These are phyloP conservation scores for Erysiphe pisi DNA, from an alignment of 2,329 filamentous ascomycete genomes.

Conservation along the genomic window DNA sequence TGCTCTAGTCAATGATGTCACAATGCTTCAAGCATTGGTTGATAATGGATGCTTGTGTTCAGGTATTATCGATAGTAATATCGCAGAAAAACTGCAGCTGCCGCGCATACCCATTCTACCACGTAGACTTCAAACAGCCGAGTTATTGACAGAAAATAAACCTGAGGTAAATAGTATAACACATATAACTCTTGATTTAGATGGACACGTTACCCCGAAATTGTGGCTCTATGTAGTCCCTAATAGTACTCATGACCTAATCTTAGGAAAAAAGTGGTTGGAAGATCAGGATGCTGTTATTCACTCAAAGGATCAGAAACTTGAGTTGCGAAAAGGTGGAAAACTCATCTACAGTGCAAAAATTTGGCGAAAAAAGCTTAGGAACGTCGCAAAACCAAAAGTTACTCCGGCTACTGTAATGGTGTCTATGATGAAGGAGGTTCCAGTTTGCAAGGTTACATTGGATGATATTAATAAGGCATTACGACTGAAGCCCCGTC, in stretches of 20 bases:
- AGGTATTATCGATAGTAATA: neutral
- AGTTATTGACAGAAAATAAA: neutral
- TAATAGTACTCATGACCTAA: neutral
- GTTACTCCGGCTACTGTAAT: no score
- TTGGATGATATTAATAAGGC: no score
- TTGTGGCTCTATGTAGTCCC: neutral
- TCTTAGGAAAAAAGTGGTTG: neutral
- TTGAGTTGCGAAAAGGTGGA: slow-evolving; percentile 15
- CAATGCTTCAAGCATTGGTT: slow-evolving; percentile 11
- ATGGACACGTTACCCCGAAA: neutral
- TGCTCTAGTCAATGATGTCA: neutral
- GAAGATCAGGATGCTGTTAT: slow-evolving; percentile 3
- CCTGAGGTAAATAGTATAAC: neutral
- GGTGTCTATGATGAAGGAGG: no score
- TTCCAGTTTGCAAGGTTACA: no score
- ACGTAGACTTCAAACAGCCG: neutral
- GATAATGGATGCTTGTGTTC: slow-evolving; percentile 24
- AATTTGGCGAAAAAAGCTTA: no score
- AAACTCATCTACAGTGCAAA: no score
- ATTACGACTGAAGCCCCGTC: no score
- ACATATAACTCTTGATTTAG: neutral
- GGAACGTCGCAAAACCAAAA: no score
- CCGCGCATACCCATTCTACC: neutral
- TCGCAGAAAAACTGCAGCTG: neutral
- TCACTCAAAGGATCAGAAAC: slow-evolving; percentile 1